Evolutionary conservation across 2,329 filamentous ascomycete genomes (phyloP).

Genomic region (Chaetomiaceae sp.): DNA sequence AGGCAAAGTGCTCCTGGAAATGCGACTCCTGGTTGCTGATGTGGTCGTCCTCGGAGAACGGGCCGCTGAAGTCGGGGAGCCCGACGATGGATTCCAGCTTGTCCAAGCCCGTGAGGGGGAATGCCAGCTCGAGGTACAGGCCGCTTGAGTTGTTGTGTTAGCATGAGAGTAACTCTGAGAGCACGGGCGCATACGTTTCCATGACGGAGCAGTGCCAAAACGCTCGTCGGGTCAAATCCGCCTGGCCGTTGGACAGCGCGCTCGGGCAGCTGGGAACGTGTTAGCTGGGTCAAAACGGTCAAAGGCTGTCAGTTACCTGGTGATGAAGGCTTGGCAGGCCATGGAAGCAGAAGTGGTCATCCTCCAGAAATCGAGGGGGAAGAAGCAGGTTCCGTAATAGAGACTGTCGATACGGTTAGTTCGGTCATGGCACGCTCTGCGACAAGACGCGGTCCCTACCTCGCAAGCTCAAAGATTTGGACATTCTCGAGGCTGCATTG

Average conservation of each 20-base stretch:
- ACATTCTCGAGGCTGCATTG: slow-evolving; percentile 55
- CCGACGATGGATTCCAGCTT: slow-evolving; percentile 50
- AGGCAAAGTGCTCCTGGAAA: slow-evolving; percentile 56
- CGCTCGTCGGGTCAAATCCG: slow-evolving; percentile 49
- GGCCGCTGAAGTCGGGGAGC: slow-evolving; percentile 49
- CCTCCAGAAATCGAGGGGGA: slow-evolving; percentile 56
- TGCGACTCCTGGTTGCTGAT: slow-evolving; percentile 47
- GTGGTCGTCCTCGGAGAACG: slow-evolving; percentile 45
- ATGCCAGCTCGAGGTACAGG: slow-evolving; percentile 54
- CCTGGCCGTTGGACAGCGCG: slow-evolving; percentile 43
- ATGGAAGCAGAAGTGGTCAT: slow-evolving; percentile 52
- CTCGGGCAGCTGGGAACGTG: slow-evolving; percentile 35
- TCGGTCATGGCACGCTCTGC: not conserved
- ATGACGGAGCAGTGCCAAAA: slow-evolving; percentile 56
- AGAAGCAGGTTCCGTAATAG: slow-evolving; percentile 50
- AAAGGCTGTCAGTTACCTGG: slow-evolving; percentile 37
- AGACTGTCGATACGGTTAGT: slow-evolving; percentile 34
- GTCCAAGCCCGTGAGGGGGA: slow-evolving; percentile 52
- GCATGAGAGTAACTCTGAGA: not conserved
- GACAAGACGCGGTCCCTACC: slow-evolving; percentile 35
- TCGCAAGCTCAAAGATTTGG: slow-evolving; percentile 53
- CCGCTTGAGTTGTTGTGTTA: slow-evolving; percentile 37
- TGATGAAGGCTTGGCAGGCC: slow-evolving; percentile 53
- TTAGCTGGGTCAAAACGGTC: not conserved
- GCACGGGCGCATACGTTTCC: slow-evolving; percentile 41